Base-by-base conservation (phyloP, 176 grass and related monocot genomes). In the Panicum miliaceum region DNA sequence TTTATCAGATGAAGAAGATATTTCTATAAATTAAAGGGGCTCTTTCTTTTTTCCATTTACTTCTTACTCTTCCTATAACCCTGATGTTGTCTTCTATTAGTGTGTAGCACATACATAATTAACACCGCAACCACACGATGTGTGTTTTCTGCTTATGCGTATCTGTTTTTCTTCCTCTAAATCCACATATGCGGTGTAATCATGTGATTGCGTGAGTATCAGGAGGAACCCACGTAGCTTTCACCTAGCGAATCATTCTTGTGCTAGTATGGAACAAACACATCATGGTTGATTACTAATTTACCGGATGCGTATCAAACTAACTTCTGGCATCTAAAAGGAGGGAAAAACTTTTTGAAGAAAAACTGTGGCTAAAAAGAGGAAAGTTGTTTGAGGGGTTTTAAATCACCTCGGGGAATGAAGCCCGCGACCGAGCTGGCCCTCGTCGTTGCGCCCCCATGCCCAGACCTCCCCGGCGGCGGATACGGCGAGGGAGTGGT, bases 401-500 rank as follows among this genome's bases (percentile, higher is more conserved):
- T 46, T 58, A 67, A 48, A 53, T 85, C 74, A 93, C 91, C 88
- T 93, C 37, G 73, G 72, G 14, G 91, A 40, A 14, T 88, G 52
- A 56, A 80, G 83, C 64, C 91, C 76, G 56, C 91, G 88, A 35
- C 95, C 92, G 34, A 98, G 88, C 79, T 98, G 91, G 37, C 85
- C 88, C 80, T 98, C 92, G 8, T 93, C 82, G 80, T 98, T 98
- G 64, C 95, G 92, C 43, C 92, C 95, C 92, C 95, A 98, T 2
- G 95, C 89, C 90, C 92, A 98, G 58, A 98, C 85, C 46, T 98
- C 89, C 19, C 91, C 95, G 12, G 51, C 54, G 7, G 66, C 8
- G 25, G 95, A 91, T 5, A 91, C 54, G 4, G 92, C 92, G 51
- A 98, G 92, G 45, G 95, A 97, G 90, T 97, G 94, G 83, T 91